phyloP scores from a whole-genome alignment of 2,329 filamentous ascomycete species.

The Pseudogymnoascus sp. region DNA sequence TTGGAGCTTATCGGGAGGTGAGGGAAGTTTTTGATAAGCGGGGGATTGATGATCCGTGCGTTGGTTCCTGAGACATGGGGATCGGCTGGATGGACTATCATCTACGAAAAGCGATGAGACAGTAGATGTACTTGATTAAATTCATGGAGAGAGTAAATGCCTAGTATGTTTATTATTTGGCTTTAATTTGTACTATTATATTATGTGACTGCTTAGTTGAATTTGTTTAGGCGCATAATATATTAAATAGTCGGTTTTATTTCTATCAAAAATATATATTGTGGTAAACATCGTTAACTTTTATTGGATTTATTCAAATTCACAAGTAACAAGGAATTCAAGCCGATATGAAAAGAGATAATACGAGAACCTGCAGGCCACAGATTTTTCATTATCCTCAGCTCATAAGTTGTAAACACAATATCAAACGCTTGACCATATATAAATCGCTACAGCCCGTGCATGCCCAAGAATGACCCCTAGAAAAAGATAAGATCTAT shows the following conservation, averaged over 20 bases:
- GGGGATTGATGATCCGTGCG: neutral
- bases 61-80: neutral
- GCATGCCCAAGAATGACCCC: neutral
- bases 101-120: neutral
- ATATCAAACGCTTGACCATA: neutral
- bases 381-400: neutral
- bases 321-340: neutral
- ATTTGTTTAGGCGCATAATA: neutral
- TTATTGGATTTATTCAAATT: too few relatives aligned
- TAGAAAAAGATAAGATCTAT: conserved; percentile 40
- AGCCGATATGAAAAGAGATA: too few relatives aligned
- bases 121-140: neutral
- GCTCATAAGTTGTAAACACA: neutral
- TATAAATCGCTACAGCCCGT: neutral
- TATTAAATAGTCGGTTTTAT: neutral
- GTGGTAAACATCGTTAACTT: too few relatives aligned
- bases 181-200: neutral
- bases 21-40: neutral
- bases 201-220: too few relatives aligned
- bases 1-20: neutral
- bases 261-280: neutral
- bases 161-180: neutral
- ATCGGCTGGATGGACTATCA: neutral
- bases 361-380: neutral
- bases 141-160: neutral